Base-by-base conservation (phyloP, 164 flowering plant species). In the Tetracentron sinense region DNA sequence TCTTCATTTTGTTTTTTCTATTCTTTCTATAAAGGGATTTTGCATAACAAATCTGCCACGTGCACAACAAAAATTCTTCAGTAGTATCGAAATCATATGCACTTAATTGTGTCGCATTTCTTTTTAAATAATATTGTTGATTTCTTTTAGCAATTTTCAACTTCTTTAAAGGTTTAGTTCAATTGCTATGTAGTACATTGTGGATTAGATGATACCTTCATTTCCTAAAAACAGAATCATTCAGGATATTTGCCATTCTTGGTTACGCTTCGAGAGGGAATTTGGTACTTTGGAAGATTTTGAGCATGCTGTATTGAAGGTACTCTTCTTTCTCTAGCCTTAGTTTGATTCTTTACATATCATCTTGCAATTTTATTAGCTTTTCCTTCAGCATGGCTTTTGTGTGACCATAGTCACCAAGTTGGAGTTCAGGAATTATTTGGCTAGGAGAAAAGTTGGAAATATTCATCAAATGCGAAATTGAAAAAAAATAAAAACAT, bases 211-310 rank as follows among this genome's bases (percentile, higher is more conserved):
- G 83, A 75, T 81, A 74, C 69, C 53, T 78, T 75, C 81, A 67
- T 79, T 74, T 77, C 51, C 89, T 87, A 83, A 88, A 74, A 73
- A 79, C 78, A 85, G 78, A 82, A 78, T 81, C 75, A 58, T 90
- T 80, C 90, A 94, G 99, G 99, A 94, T 61, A 87, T 94, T 58
- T 94, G 99, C 75, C 76, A 83, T 67, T 79, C 86, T 26, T 94
- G 99, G 99, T 55, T 94, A 56, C 87, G 89, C 29, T 94, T 94
- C 75, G 99, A 94, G 81, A 81, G 96, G 81, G 90, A 92, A 66
- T 82, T 63, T 73, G 99, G 97, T 31, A 79, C 85, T 5, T 74
- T 94, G 58, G 96, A 88, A 64, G 90, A 92, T 68, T 81, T 78
- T 72, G 92, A 89, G 58, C 78, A 62, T 70, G 92, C 97, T 50